phyloP scores from a whole-genome alignment of 106 monocot genomes.

The Allium fistulosum region DNA sequence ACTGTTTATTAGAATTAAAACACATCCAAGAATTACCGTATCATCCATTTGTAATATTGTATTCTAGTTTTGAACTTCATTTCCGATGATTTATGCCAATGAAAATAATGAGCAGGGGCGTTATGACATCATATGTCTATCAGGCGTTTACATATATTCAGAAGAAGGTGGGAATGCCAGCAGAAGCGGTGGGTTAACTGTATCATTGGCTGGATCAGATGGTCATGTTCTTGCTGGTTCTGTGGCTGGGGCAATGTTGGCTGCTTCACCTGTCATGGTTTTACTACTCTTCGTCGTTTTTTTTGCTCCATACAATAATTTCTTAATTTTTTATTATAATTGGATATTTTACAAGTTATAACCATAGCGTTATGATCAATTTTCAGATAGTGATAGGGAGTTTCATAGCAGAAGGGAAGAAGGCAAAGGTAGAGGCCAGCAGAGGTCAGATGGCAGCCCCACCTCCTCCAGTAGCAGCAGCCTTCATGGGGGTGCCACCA shows the following conservation, averaged over 20 bases:
- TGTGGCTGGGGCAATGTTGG: constrained; percentile 83
- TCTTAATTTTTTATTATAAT: neutral
- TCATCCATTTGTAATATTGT: no score
- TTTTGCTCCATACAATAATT: neutral
- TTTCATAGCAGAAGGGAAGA: constrained; percentile 74
- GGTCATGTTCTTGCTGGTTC: constrained; percentile 83
- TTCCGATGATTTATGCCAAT: neutral
- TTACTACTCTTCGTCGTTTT: neutral
- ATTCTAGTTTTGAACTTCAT: neutral
- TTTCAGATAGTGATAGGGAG: constrained; percentile 76
- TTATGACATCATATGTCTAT: constrained; percentile 82
- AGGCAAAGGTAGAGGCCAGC: constrained; percentile 32
- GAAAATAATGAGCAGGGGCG: constrained; percentile 46
- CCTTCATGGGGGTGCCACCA: constrained; percentile 21
- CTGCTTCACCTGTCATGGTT: constrained; percentile 78
- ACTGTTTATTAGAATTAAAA: no score
- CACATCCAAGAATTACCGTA: no score
- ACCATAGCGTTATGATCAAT: neutral
- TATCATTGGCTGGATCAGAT: constrained; percentile 74
- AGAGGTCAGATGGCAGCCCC: constrained; percentile 5
- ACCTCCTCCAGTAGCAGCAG: constrained; percentile 19
- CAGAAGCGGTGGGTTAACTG: constrained; percentile 78
- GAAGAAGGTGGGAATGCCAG: constrained; percentile 57
- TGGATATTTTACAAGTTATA: neutral
- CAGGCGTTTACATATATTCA: constrained; percentile 65